These are phyloP conservation scores for Echinochloa phyllopogon DNA, from an alignment of 176 grass and related monocot species.

Conservation along the genomic window DNA sequence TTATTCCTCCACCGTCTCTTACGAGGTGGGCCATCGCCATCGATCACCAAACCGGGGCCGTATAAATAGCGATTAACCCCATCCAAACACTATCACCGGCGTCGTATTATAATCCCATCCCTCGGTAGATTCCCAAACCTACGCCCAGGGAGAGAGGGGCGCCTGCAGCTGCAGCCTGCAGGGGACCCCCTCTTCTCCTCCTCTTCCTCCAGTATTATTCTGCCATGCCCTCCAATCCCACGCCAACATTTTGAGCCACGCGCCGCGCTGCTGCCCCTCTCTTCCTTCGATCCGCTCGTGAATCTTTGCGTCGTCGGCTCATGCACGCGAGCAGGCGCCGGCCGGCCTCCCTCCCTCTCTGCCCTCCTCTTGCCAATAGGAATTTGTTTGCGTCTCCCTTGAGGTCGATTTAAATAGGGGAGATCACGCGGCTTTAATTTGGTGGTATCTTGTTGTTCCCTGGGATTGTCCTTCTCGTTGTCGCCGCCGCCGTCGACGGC, in stretches of 20 bases:
- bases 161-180: neutral
- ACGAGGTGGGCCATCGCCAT: constrained; percentile 57
- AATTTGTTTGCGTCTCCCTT: neutral
- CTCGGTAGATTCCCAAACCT: constrained; percentile 9
- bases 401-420: constrained; percentile 24
- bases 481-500: constrained; percentile 10
- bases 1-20: constrained; percentile 47
- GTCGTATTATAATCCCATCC: constrained; percentile 17
- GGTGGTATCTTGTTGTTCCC: constrained; percentile 28
- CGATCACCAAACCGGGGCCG: constrained; percentile 20
- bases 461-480: constrained; percentile 25
- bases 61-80: constrained; percentile 40
- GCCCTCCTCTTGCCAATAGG: neutral
- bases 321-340: constrained; percentile 2
- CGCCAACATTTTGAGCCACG: constrained; percentile 45
- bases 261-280: neutral
- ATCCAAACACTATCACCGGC: constrained; percentile 2
- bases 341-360: constrained; percentile 33
- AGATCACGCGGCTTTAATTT: neutral
- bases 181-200: neutral
- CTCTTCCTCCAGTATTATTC: neutral
- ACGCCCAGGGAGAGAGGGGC: neutral
- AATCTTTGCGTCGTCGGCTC: neutral
- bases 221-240: constrained; percentile 34
- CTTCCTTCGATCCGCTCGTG: neutral